These are phyloP conservation scores for Monocercomonoides exilis DNA, from an alignment of 78 protist genomes.

Conservation along the genomic window DNA sequence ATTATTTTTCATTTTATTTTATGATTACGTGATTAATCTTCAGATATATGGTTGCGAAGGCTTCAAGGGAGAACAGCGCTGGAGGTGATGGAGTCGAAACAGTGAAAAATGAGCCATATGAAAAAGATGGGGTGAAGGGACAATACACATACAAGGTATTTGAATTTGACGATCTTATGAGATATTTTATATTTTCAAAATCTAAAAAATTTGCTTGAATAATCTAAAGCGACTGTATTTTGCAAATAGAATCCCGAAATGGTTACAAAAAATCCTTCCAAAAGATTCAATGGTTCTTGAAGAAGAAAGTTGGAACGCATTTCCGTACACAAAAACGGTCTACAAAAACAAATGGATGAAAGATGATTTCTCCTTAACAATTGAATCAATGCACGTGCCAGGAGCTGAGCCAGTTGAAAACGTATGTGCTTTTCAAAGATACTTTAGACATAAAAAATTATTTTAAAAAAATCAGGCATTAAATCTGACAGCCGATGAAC, in stretches of 20 bases:
- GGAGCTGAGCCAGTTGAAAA: not conserved
- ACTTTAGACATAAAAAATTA: not conserved
- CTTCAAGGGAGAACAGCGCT: not conserved
- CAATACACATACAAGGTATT: slow-evolving; percentile 68
- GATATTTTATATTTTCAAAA: not conserved
- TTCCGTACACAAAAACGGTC: not conserved
- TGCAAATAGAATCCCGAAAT: not conserved
- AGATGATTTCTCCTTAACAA: not conserved
- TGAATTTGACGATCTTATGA: not conserved
- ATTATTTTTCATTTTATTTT: too few species aligned
- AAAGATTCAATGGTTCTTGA: slow-evolving; percentile 48
- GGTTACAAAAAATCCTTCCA: slow-evolving; percentile 40
- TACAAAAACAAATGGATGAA: not conserved
- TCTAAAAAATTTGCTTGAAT: not conserved
- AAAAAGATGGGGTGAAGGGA: slow-evolving; percentile 49
- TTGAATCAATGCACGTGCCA: not conserved
- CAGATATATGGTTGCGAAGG: not conserved
- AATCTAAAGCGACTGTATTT: not conserved
- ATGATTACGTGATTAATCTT: too few species aligned
- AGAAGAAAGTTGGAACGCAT: slow-evolving; percentile 71
- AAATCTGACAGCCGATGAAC: not conserved
- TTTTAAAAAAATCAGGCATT: not conserved
- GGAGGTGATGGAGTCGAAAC: slow-evolving; percentile 73
- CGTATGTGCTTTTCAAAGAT: not conserved
- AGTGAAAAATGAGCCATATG: slow-evolving; percentile 59